phyloP scores from a whole-genome alignment of 208 protist species.

The Novymonas esmeraldas region DNA sequence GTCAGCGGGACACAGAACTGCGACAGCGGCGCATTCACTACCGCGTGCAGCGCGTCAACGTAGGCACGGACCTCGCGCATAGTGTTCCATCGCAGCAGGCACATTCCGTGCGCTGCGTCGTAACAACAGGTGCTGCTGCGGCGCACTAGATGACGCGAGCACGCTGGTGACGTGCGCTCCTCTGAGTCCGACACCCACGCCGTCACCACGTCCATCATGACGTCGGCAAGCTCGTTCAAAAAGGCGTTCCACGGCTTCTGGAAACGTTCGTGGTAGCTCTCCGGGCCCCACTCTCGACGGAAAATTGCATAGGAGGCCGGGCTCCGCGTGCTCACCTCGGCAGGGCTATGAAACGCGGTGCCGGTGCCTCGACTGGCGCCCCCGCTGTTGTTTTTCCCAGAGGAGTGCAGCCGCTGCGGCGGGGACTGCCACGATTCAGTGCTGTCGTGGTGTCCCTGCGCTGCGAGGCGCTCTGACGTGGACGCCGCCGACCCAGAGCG shows the following conservation, averaged over 20 bases:
- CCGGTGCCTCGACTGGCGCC: neutral
- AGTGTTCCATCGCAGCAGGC: slow-evolving; percentile 47
- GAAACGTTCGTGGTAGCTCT: slow-evolving; percentile 49
- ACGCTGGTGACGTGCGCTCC: slow-evolving; percentile 15
- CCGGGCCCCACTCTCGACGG: slow-evolving; percentile 44
- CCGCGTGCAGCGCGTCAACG: slow-evolving; percentile 41
- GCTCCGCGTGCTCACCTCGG: slow-evolving; percentile 9
- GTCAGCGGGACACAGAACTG: slow-evolving; percentile 48
- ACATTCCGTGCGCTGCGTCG: slow-evolving; percentile 40
- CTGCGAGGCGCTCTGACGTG: neutral
- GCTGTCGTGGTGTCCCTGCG: neutral
- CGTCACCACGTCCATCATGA: slow-evolving; percentile 34
- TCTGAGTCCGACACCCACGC: slow-evolving; percentile 49
- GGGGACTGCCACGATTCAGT: neutral
- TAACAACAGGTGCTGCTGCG: slow-evolving; percentile 50
- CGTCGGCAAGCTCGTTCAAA: slow-evolving; percentile 33
- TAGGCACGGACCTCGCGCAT: slow-evolving; percentile 45
- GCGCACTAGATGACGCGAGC: slow-evolving; percentile 28
- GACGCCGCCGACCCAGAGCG: neutral
- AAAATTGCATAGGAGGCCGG: slow-evolving; percentile 42
- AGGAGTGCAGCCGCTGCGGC: slow-evolving; percentile 1
- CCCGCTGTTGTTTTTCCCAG: neutral
- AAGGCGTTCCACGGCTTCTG: slow-evolving; percentile 50
- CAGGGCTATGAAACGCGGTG: neutral
- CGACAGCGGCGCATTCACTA: slow-evolving; percentile 50